phyloP scores from a whole-genome alignment of 2,329 filamentous ascomycete genomes.

The Ophiostoma pallidulum region DNA sequence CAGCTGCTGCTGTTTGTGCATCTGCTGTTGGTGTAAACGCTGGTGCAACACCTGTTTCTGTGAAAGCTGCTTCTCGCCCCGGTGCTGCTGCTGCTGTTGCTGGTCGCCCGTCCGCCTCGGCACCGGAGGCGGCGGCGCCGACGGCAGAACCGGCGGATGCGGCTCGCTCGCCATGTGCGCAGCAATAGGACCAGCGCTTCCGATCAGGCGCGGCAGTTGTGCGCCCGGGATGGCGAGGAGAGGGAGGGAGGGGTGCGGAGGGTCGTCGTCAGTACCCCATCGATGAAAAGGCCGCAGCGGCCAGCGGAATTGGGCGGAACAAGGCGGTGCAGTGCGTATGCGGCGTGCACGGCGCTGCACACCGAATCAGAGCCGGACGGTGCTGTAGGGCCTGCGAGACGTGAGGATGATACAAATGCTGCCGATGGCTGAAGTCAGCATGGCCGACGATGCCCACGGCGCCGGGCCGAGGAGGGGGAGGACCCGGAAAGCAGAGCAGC shows the following conservation, averaged over 20 bases:
- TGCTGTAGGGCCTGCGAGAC: no score
- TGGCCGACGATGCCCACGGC: background rate
- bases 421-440: background rate
- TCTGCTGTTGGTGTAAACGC: conserved; percentile 8
- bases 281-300: conserved; percentile 1
- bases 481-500: background rate
- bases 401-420: no score
- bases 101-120: conserved; percentile 5
- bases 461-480: background rate
- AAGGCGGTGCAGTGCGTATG: no score
- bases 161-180: conserved; percentile 12
- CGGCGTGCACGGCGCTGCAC: no score
- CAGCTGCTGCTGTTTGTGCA: conserved; percentile 5
- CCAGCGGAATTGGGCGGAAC: background rate
- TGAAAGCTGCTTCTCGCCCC: conserved; percentile 8
- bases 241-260: background rate
- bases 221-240: no score
- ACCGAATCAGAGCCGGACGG: no score
- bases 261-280: conserved; percentile 9
- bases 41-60: conserved; percentile 13
- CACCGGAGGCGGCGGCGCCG: background rate
- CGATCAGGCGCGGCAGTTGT: background rate
- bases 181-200: background rate
- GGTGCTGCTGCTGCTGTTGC: conserved; percentile 3
- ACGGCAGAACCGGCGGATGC: conserved; percentile 1